These are phyloP conservation scores for Mycena amicta DNA, from an alignment of 768 basidiomycete genomes.

Conservation along the genomic window DNA sequence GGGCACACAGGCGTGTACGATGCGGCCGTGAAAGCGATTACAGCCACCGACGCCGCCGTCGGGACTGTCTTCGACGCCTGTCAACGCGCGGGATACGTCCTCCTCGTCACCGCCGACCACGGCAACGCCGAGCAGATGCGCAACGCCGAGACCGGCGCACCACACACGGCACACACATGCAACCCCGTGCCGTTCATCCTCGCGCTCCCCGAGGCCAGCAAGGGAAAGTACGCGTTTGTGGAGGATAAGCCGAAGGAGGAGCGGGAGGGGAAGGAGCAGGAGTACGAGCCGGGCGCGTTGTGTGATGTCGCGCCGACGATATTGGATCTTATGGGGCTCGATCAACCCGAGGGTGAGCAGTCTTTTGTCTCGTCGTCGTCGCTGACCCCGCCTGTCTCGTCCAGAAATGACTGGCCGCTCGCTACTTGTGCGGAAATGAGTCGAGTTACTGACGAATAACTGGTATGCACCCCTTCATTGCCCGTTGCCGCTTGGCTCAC, in stretches of 20 bases:
- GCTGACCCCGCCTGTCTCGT: slow-evolving; percentile 7
- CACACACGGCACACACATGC: slow-evolving; percentile 91
- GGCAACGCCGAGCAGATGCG: slow-evolving; percentile 97
- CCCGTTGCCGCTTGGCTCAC: too few relatives aligned
- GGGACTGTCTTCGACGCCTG: slow-evolving; percentile 86
- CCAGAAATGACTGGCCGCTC: slow-evolving; percentile 65
- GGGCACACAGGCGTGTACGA: slow-evolving; percentile 93
- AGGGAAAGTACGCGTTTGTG: slow-evolving; percentile 52
- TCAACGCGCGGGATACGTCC: slow-evolving; percentile 80
- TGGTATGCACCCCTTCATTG: too few relatives aligned
- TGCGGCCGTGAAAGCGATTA: slow-evolving; percentile 86
- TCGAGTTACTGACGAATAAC: too few relatives aligned
- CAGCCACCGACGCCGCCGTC: slow-evolving; percentile 87
- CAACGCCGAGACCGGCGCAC: slow-evolving; percentile 78
- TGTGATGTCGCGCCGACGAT: slow-evolving; percentile 92
- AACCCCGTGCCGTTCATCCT: slow-evolving; percentile 89
- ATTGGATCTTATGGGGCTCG: slow-evolving; percentile 71
- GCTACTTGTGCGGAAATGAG: slow-evolving; percentile 31
- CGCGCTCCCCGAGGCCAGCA: slow-evolving; percentile 59
- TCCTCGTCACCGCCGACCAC: slow-evolving; percentile 90
- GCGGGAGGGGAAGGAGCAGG: too few relatives aligned
- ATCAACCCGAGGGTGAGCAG: slow-evolving; percentile 70
- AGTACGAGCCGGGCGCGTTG: slow-evolving; percentile 72
- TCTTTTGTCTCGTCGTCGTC: slow-evolving; percentile 16
- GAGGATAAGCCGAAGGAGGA: slow-evolving; percentile 45